Evolutionary conservation across 192 early-diverging fungal genomes (phyloP), one percentile per base, ranked within the genome.

Genomic region (Coemansia sp.): DNA sequence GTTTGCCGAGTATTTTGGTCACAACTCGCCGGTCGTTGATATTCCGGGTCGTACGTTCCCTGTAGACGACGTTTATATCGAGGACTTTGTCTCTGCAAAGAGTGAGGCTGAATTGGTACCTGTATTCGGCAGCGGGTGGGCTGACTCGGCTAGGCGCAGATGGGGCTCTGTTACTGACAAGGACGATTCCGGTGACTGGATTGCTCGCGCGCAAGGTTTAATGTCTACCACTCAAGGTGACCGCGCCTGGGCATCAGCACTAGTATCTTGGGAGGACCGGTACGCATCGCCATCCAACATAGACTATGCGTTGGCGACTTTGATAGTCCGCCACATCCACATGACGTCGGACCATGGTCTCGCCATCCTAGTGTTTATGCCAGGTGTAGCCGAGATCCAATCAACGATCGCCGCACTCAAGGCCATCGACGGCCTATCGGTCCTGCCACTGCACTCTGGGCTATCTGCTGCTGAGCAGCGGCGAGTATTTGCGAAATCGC

Each of bases 31-130:
- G 2, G 77, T 85, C 2, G 76, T 91, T 42, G 83, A 84, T 30
- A 91, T 93, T 39, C 90, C 91, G 30, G 91, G 91, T n/a, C 89
- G 90, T 42, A 91, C 91, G 2, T 90, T 89, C 58, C 89, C 91
- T 2, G 91, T 93, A 0, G 75, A 86, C 8, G 91, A 91, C 60
- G 70, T 89, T 11, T 89, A 77, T 43, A 32, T 87, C 11, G 85
- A 85, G 44, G 84, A 83, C 37, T 69, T 83, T 64, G 55, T 55
- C 21, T 14, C 38, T 3, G 23, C 19, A 3, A 3, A 14, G 4
- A 26, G 33, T 40, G 47, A 39, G 10, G 13, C 2, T 14, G 39
- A 16, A 13, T 2, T 55, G 17, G 66, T 40, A 0, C 39, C n/a
- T 3, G 38, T 69, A 9, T 73, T 78, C 50, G 66, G 76, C 11